Evolutionary conservation across 1,284 basidiomycete genomes (phyloP).

Genomic region (Quambalaria eucalypti): DNA sequence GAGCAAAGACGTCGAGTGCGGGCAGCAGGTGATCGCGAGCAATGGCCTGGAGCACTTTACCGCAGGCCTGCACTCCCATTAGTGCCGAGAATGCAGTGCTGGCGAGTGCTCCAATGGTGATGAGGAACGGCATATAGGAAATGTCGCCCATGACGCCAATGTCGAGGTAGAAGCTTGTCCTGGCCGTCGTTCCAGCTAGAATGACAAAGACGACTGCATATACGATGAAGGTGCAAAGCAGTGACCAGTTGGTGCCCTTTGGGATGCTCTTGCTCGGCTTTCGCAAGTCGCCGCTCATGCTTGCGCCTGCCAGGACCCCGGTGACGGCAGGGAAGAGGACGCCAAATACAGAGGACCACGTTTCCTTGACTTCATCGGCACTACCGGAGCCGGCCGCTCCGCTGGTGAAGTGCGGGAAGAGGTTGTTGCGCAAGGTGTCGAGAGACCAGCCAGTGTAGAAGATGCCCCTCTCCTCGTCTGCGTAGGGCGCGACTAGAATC

Average conservation of each 20-base stretch:
- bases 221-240: constrained; percentile 40
- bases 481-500: constrained; percentile 32
- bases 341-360: constrained; percentile 42
- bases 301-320: constrained; percentile 42
- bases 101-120: constrained; percentile 41
- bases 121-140: constrained; percentile 36
- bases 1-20: constrained; percentile 35
- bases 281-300: constrained; percentile 45
- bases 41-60: constrained; percentile 44
- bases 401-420: constrained; percentile 40
- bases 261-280: constrained; percentile 47
- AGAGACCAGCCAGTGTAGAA: constrained; percentile 44
- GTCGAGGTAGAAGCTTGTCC: constrained; percentile 40
- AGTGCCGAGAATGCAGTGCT: constrained; percentile 43
- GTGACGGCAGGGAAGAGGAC: constrained; percentile 46
- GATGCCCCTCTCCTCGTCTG: constrained; percentile 34
- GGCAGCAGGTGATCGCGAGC: constrained; percentile 43
- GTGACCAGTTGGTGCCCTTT: constrained; percentile 45
- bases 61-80: constrained; percentile 46
- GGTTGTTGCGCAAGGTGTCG: constrained; percentile 31
- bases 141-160: constrained; percentile 42
- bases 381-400: constrained; percentile 41
- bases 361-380: constrained; percentile 19
- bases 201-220: constrained; percentile 38
- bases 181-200: constrained; percentile 40